Percentiles rank a stretch among this genome's conserved stretches.
These are phyloP conservation scores for Amanita thiersii DNA, from an alignment of 768 basidiomycete genomes.

Conservation along the genomic window DNA sequence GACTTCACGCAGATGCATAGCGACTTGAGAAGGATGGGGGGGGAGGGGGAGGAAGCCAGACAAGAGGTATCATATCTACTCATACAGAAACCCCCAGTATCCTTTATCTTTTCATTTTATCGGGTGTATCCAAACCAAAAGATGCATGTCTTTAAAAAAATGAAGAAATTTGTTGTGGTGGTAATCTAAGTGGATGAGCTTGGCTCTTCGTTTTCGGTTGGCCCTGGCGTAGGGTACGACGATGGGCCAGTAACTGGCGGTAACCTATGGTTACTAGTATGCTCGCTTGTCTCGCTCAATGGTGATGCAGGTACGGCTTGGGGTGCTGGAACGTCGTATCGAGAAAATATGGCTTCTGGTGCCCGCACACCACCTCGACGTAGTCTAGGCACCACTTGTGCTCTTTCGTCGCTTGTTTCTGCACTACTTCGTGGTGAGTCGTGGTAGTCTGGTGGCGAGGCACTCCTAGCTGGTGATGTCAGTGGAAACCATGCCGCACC, in stretches of 20 bases:
- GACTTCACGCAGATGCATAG: constrained; percentile 4
- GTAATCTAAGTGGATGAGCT: too few species aligned
- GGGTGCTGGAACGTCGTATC: constrained; percentile 21
- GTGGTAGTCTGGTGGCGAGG: constrained; percentile 1
- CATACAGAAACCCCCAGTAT: too few species aligned
- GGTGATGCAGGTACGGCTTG: constrained; percentile 6
- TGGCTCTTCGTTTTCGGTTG: constrained; percentile 32
- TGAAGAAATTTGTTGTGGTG: too few species aligned
- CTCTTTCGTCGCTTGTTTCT: constrained; percentile 25
- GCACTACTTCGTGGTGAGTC: not conserved
- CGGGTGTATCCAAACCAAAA: too few species aligned
- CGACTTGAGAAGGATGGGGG: too few species aligned
- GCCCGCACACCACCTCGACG: constrained; percentile 62
- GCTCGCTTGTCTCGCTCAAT: constrained; percentile 10
- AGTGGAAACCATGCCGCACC: constrained; percentile 4
- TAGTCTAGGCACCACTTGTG: constrained; percentile 37
- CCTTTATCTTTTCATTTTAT: too few species aligned
- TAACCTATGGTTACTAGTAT: not conserved
- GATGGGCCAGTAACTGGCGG: constrained; percentile 6
- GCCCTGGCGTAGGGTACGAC: constrained; percentile 45
- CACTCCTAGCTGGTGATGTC: constrained; percentile 3
- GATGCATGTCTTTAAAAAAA: too few species aligned
- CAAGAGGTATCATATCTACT: too few species aligned
- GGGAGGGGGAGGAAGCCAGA: constrained; percentile 15
- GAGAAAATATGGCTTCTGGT: constrained; percentile 50